Evolutionary conservation across 306 rosid species (phyloP).

Genomic region (Sechiopsis laciniata): DNA sequence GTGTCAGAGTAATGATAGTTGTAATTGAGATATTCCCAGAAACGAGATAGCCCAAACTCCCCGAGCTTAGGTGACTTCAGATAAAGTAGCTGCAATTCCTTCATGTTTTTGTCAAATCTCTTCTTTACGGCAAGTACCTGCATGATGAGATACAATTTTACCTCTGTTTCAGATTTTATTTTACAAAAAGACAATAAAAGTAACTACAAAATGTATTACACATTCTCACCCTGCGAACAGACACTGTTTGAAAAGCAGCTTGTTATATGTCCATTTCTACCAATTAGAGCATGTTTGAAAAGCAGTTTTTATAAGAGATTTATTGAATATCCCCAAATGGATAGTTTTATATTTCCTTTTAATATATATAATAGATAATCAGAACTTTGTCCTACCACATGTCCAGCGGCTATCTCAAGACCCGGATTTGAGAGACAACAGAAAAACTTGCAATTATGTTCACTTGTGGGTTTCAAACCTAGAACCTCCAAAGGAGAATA

Average conservation of each 20-base stretch:
- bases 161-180: neutral
- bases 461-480: too few species aligned
- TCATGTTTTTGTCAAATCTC: conserved; percentile 59
- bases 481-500: too few species aligned
- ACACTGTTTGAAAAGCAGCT: neutral
- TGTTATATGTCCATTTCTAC: neutral
- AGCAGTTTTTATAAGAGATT: neutral
- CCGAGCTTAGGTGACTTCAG: conserved; percentile 66
- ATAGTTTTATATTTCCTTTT: neutral
- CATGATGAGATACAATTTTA: conserved; percentile 22
- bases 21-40: conserved; percentile 77
- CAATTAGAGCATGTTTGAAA: neutral
- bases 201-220: neutral
- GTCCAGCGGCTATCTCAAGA: too few species aligned
- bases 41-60: conserved; percentile 53
- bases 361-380: too few species aligned
- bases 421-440: too few species aligned
- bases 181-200: neutral
- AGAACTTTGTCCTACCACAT: too few species aligned
- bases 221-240: neutral
- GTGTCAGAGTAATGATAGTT: conserved; percentile 55
- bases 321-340: neutral
- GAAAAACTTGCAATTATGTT: too few species aligned
- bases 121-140: conserved; percentile 69
- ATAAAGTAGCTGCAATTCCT: conserved; percentile 57